Conservation (phyloP, 805 yeast species). For the Ogataea philodendri region DNA sequence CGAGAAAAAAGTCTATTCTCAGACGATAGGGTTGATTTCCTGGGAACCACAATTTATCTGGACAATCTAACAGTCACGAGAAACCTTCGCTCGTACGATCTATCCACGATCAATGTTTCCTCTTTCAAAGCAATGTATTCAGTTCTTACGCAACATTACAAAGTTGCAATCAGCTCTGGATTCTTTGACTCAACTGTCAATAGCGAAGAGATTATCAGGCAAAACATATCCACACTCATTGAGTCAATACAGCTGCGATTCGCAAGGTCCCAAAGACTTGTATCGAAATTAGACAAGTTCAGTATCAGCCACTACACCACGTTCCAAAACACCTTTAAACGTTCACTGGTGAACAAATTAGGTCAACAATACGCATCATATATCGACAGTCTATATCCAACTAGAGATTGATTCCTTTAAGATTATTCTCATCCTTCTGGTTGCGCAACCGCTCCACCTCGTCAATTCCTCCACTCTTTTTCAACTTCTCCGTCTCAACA, state of each 20-base stretch:
- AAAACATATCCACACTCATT: constrained; percentile 18
- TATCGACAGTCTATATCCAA: neutral
- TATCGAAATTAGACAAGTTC: constrained; percentile 7
- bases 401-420: constrained; percentile 40
- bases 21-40: constrained; percentile 34
- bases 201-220: constrained; percentile 19
- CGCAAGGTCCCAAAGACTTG: constrained; percentile 18
- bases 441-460: constrained; percentile 73
- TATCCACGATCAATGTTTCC: constrained; percentile 7
- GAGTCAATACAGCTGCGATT: constrained; percentile 21
- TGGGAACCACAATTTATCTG: constrained; percentile 41
- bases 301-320: neutral
- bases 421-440: constrained; percentile 67
- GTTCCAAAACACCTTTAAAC: neutral
- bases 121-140: constrained; percentile 26
- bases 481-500: constrained; percentile 73
- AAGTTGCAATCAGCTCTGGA: constrained; percentile 34
- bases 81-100: constrained; percentile 22
- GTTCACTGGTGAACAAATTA: constrained; percentile 1
- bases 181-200: constrained; percentile 28
- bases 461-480: constrained; percentile 85
- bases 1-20: constrained; percentile 37
- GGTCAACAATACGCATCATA: neutral
- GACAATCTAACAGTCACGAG: constrained; percentile 37
- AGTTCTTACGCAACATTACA: constrained; percentile 28